phyloP scores from a whole-genome alignment of 2,329 filamentous ascomycete genomes.

The Aspergillus brasiliensis region DNA sequence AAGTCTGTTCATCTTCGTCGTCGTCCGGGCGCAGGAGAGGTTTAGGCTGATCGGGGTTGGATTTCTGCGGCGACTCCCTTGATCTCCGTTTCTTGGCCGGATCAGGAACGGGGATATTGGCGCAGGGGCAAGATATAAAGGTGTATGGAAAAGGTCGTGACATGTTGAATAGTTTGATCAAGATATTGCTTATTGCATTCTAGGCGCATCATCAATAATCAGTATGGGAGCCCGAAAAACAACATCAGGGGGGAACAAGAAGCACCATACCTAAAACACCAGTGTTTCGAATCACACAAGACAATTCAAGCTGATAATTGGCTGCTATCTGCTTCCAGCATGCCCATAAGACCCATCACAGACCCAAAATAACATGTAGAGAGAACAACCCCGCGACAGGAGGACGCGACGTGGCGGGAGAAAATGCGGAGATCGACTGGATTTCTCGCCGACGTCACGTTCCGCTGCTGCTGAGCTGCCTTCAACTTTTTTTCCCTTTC shows the following conservation, averaged over 20 bases:
- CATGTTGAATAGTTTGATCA: slow-evolving; percentile 40
- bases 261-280: neutral
- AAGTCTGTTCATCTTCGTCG: slow-evolving; percentile 75
- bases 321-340: neutral
- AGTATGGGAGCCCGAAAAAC: neutral
- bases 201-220: neutral
- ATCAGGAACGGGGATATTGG: slow-evolving; percentile 49
- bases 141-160: slow-evolving; percentile 63
- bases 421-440: slow-evolving; percentile 6
- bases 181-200: neutral
- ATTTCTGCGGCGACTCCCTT: slow-evolving; percentile 38
- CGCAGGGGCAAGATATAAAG: slow-evolving; percentile 67
- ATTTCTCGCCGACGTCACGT: slow-evolving; percentile 9
- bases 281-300: neutral
- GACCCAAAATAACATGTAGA: neutral
- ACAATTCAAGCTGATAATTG: neutral
- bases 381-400: neutral
- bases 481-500: slow-evolving; percentile 1
- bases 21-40: slow-evolving; percentile 41
- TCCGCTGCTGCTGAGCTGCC: neutral
- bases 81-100: slow-evolving; percentile 42
- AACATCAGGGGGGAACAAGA: neutral
- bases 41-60: slow-evolving; percentile 28
- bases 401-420: neutral
- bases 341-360: too few relatives aligned